A percentile compares a stretch with the other conserved stretches of the same genome.
Evolutionary conservation across 1,139 yeast species (phyloP).

Genomic region (Protomyces gravidus): DNA sequence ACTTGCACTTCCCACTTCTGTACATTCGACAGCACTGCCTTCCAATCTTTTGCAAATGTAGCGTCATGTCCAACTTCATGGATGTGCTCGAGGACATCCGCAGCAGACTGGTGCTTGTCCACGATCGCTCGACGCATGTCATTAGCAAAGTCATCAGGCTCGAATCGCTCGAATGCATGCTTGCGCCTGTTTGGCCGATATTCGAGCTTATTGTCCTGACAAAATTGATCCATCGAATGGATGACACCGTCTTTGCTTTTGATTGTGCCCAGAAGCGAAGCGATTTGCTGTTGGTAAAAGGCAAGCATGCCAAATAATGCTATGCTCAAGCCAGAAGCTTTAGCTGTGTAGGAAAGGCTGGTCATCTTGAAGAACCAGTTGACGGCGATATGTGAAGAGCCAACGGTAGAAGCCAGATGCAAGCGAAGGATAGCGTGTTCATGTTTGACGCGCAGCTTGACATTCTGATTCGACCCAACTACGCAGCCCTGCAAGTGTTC

Average conservation of each 20-base stretch:
- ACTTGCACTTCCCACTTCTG: conserved; percentile 4
- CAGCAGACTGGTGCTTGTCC: background rate
- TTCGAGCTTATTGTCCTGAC: background rate
- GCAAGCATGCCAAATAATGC: conserved; percentile 17
- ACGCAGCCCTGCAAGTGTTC: conserved; percentile 2
- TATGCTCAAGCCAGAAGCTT: conserved; percentile 8
- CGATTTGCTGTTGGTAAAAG: conserved; percentile 11
- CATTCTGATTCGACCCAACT: background rate
- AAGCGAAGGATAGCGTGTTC: background rate
- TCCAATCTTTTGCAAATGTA: conserved; percentile 12
- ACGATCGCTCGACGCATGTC: conserved; percentile 1
- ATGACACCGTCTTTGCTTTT: conserved; percentile 17
- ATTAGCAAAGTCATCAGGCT: conserved; percentile 1
- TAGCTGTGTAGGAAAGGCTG: conserved; percentile 6
- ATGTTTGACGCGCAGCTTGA: background rate
- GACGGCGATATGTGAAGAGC: background rate
- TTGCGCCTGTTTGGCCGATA: conserved; percentile 16
- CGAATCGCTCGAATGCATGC: conserved; percentile 1
- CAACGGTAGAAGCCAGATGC: background rate
- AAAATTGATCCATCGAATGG: conserved; percentile 9
- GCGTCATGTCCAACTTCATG: background rate
- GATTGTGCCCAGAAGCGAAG: conserved; percentile 1
- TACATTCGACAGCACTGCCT: background rate
- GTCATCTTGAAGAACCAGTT: conserved; percentile 3
- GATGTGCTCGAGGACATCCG: background rate